Base-by-base conservation (phyloP, 2,329 filamentous ascomycete genomes). In the Cryphonectria parasitica region DNA sequence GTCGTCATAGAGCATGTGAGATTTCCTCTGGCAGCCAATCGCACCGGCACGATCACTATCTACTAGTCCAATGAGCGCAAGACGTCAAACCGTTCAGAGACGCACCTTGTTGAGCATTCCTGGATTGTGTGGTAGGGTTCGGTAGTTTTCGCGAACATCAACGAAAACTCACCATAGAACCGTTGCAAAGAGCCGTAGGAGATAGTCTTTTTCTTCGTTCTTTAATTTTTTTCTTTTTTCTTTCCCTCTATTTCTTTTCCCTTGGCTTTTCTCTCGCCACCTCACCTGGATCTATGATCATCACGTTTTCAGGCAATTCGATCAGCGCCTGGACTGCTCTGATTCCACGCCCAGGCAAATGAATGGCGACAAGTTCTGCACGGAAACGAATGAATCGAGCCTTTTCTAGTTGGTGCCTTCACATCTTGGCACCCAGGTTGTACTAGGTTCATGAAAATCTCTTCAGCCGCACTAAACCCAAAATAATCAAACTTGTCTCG, bases 381-480 rank as follows among this genome's bases (percentile, higher is more conserved):
- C 63, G 41, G 63, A 31, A 34, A 31, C 52, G 25, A 58, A 25
- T 34, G 54, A 31, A 58, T 58, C 54, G 13, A 31, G 15, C 25
- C 15, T 58, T 31, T 15, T 58, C 54, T 31, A 49, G 31, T 31
- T 64, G 62, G 25, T 25, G 19, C 17, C 45, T 19, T 45, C 25
- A 22, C 61, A 28, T 25, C 61, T 43, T 41, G 34, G 31, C 34
- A 41, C 22, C 64, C 63, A 10, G 25, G 34, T 34, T 6, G 34
- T 34, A 6, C 34, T 34, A 34, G 34, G 15, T 11, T 61, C 43
- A 17, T 36, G 62, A 54, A 67, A 72, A 52, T 64, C 41, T 70
- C 65, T 65, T 70, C 65, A 70, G 68, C 71, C 71, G 68, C 71
- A 72, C 71, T 72, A 72, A 66, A 56, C 70, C 68, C n/a, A 31